Base-by-base conservation (phyloP, 768 basidiomycete species). In the Lepiota venenata region DNA sequence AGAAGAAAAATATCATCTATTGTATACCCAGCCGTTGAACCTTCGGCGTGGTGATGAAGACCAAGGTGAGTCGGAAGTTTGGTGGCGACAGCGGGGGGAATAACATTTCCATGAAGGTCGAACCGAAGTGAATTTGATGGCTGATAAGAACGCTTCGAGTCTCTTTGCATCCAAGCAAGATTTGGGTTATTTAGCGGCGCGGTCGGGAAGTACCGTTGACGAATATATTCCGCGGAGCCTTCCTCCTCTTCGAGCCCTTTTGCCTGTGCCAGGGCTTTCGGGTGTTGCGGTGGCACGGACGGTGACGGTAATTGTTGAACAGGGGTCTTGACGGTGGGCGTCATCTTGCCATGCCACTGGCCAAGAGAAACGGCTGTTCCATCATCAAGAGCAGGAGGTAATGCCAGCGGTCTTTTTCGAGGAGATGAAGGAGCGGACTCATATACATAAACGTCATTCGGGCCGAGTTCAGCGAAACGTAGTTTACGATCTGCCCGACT, bases 1-100 rank as follows among this genome's bases (percentile, higher is more conserved):
- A 95, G 76, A 38, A 89, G 71, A 42, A 95, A 85, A 3, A 96
- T 75, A 56, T 96, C 94, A 41, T 91, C 85, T 1, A 96, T 72
- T 0, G 91, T 94, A 69, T 97, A 97, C 0, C 93, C 94, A 0
- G 94, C 94, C 53, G 78, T 82, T 29, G 74, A 70, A 1, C 86
- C 80, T 52, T 91, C 85, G 0, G 93, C 87, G 64, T 96, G 94
- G 64, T 97, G 94, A 68, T 98, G 93, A 2, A 96, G 74, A 3
- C 94, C 94, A 5, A 93, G 78, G 69, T 93, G 86, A 0, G 90
- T 87, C 1, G 93, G 93, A 2, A 96, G 74, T 1, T 74, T 75
- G 0, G 75, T 66, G 2, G 82, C 80, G 2, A 84, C 61, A 2
- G 74, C 63, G 0, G 72, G 55, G 1, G 89, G 74, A n/a, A 96